Evolutionary conservation across 371 early-diverging fungal species (phyloP), one percentile per base, ranked within the genome.

Genomic region (Haplosporangium sp.): DNA sequence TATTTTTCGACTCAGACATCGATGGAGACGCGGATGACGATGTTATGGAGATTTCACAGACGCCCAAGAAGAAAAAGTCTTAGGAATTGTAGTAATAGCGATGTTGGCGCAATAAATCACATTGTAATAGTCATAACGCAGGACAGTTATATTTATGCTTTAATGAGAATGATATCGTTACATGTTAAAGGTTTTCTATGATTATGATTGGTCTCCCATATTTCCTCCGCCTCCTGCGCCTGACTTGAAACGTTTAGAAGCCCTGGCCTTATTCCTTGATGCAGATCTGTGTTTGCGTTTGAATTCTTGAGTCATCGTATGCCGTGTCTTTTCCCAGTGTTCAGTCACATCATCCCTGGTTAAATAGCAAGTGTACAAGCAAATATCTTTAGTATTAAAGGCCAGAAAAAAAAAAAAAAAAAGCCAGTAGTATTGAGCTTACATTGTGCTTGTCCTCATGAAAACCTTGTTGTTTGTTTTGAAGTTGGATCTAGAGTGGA

Each of bases 221-320:
- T 8, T 40, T 19, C 61, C 20, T 52, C 69, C 60, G 37, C 69
- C 69, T 3, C 53, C 44, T 1, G 42, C 20, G 37, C 63, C 64
- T 47, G 65, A 20, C 34, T 79, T 79, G 58, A 74, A 60, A 6
- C 82, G 65, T 55, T 76, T 76, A 4, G 77, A 65, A 3, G 77
- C 82, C 15, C 83, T 67, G 61, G 74, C 84, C 19, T 69, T 71
- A 55, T 81, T 84, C 15, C 84, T 66, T 35, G 76, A 65, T 0
- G 87, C 85, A 6, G 86, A 76, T 55, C 83, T 85, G 69, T 88
- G 86, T 70, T 88, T 88, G 60, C 84, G 75, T 74, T 87, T 88
- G 81, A 84, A 88, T 44, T 88, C 88, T 42, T 87, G 81, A 1
- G 88, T 88, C 69, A 88, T 72, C 37, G 86, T 78, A 44, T 83